A percentile compares a stretch with the other conserved stretches of the same genome.
phyloP scores from a whole-genome alignment of 768 basidiomycete species.

The Rhizopogon roseolus region DNA sequence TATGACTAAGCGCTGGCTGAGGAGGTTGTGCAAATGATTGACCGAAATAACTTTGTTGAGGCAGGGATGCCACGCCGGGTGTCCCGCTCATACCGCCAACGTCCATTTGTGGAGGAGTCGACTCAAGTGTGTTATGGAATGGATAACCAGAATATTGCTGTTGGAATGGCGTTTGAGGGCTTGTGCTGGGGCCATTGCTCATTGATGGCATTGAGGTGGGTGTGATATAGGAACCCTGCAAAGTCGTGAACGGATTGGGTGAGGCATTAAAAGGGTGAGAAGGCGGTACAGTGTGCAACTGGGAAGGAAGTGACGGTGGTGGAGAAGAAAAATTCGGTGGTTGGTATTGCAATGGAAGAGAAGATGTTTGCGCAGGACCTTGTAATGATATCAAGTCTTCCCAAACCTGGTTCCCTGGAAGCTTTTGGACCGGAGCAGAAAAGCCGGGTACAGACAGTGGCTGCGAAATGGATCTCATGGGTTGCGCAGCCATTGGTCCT shows the following conservation, averaged over 20 bases:
- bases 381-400: conserved; percentile 51
- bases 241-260: conserved; percentile 17
- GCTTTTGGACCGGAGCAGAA: conserved; percentile 13
- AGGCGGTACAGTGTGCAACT: conserved; percentile 11
- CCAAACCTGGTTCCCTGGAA: conserved; percentile 44
- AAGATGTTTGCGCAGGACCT: conserved; percentile 29
- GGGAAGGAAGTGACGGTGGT: conserved; percentile 8
- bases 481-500: background rate
- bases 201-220: conserved; percentile 3
- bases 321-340: background rate
- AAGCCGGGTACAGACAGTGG: conserved; percentile 17
- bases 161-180: conserved; percentile 24
- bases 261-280: background rate
- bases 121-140: conserved; percentile 6
- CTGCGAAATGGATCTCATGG: conserved; percentile 31
- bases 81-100: background rate
- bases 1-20: background rate
- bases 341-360: conserved; percentile 43
- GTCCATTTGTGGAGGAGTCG: background rate
- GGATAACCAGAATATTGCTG: conserved; percentile 11
- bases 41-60: background rate
- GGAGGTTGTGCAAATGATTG: background rate
- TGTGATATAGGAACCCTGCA: conserved; percentile 5
- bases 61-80: background rate
- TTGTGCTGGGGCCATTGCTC: conserved; percentile 8